Percentiles rank a stretch among this genome's conserved stretches.
These are phyloP conservation scores for Croton laevigatus DNA, from an alignment of 441 rosid genomes.

Conservation along the genomic window DNA sequence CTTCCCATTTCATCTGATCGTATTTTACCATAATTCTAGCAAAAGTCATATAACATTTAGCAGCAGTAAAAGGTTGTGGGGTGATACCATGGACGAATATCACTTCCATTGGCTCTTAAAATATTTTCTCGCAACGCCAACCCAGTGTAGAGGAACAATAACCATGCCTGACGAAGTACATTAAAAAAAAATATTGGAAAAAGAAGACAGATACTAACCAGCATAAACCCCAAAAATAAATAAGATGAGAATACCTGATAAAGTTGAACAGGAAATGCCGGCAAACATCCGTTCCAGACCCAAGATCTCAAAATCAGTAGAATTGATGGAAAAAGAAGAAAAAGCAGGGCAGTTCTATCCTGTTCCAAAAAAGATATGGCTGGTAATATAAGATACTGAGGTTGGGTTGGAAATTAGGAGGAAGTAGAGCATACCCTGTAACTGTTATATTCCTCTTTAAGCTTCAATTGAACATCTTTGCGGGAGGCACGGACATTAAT, in stretches of 20 bases:
- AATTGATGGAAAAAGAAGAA: constrained; percentile 72
- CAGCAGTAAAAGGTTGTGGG: background rate
- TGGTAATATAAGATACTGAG: no score
- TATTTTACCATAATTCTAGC: no score
- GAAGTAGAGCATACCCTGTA: constrained; percentile 53
- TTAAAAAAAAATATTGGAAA: background rate
- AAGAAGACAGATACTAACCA: background rate
- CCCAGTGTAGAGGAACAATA: constrained; percentile 88
- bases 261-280: constrained; percentile 91
- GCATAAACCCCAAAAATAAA: background rate
- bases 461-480: constrained; percentile 90
- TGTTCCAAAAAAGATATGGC: constrained; percentile 30
- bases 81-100: constrained; percentile 90
- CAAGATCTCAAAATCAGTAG: constrained; percentile 70
- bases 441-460: constrained; percentile 96
- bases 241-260: constrained; percentile 55
- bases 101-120: constrained; percentile 92
- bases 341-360: constrained; percentile 93
- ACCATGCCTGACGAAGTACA: constrained; percentile 68
- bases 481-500: constrained; percentile 85
- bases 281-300: constrained; percentile 91
- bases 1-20: background rate
- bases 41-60: no score
- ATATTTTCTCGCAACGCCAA: constrained; percentile 94
- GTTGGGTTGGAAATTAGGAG: no score